Percentiles rank a stretch among this genome's conserved stretches.
These are phyloP conservation scores for Aspergillus glaucus DNA, from an alignment of 2,329 filamentous ascomycete genomes.

Conservation along the genomic window DNA sequence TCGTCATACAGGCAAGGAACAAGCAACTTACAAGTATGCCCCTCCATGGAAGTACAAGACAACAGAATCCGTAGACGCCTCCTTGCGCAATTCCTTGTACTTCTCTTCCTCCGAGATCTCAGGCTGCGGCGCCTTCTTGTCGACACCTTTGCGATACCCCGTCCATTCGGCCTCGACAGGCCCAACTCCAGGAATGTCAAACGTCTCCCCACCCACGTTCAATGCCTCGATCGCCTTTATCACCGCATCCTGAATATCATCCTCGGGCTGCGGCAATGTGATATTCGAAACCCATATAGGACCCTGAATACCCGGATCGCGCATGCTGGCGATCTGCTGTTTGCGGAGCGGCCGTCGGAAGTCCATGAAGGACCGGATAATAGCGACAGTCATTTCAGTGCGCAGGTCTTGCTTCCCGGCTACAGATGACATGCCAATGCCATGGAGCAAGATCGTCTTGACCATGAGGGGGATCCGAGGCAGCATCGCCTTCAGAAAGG, in stretches of 20 bases:
- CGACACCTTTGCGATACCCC: constrained; percentile 35
- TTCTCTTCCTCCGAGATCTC: constrained; percentile 39
- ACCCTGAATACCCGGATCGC: constrained; percentile 65
- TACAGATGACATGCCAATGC: constrained; percentile 60
- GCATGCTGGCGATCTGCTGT: constrained; percentile 57
- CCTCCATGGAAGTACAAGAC: constrained; percentile 45
- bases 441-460: constrained; percentile 37
- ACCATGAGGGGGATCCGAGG: constrained; percentile 37
- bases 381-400: constrained; percentile 64
- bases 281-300: constrained; percentile 75
- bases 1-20: background rate
- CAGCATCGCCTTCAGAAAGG: constrained; percentile 33
- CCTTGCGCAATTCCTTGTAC: constrained; percentile 35
- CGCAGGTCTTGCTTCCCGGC: constrained; percentile 72
- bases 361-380: constrained; percentile 62
- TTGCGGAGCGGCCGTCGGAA: constrained; percentile 50
- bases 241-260: constrained; percentile 38
- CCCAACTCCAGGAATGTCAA: constrained; percentile 27
- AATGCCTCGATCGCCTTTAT: constrained; percentile 34
- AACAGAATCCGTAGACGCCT: constrained; percentile 34
- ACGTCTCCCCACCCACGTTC: constrained; percentile 33
- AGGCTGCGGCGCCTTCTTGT: constrained; percentile 31
- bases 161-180: constrained; percentile 43
- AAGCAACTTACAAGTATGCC: constrained; percentile 38
- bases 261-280: constrained; percentile 51